These are phyloP conservation scores for Nyssa sinensis DNA, from an alignment of 148 eudicot genomes.

Conservation along the genomic window DNA sequence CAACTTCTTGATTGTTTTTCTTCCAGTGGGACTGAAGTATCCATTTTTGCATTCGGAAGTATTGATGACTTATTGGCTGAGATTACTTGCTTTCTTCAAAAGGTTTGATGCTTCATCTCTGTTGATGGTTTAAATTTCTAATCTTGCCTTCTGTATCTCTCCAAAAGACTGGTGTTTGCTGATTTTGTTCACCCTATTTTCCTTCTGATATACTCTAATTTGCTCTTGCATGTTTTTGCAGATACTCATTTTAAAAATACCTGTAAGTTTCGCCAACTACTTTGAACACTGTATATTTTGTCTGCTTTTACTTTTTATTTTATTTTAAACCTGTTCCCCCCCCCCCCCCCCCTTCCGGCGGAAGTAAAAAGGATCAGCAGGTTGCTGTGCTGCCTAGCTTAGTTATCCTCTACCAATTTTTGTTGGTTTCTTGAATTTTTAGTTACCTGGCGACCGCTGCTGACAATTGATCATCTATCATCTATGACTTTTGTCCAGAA, in stretches of 20 bases:
- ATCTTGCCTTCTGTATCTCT: neutral
- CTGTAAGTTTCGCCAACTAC: conserved; percentile 48
- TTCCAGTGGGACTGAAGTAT: conserved; percentile 88
- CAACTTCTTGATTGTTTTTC: conserved; percentile 8
- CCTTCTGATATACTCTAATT: neutral
- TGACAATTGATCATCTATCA: conserved; percentile 22
- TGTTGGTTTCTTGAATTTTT: neutral
- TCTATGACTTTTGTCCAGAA: conserved; percentile 38
- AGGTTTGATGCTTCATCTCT: conserved; percentile 42
- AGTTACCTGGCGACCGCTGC: conserved; percentile 7
- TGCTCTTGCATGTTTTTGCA: conserved; percentile 36
- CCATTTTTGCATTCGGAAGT: conserved; percentile 42
- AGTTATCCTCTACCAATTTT: neutral
- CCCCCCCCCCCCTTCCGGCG: too few relatives aligned
- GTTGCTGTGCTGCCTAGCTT: neutral
- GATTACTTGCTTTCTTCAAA: conserved; percentile 41
- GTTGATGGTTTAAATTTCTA: neutral
- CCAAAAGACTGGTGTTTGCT: neutral
- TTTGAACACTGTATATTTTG: neutral
- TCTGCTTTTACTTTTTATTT: conserved; percentile 4
- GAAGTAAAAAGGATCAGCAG: too few relatives aligned
- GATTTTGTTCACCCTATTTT: neutral
- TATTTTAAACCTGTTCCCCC: too few relatives aligned
- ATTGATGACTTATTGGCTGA: conserved; percentile 39
- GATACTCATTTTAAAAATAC: conserved; percentile 59